Evolutionary conservation across 2,329 filamentous ascomycete genomes (phyloP).

Genomic region (Cercospora brassicicola): DNA sequence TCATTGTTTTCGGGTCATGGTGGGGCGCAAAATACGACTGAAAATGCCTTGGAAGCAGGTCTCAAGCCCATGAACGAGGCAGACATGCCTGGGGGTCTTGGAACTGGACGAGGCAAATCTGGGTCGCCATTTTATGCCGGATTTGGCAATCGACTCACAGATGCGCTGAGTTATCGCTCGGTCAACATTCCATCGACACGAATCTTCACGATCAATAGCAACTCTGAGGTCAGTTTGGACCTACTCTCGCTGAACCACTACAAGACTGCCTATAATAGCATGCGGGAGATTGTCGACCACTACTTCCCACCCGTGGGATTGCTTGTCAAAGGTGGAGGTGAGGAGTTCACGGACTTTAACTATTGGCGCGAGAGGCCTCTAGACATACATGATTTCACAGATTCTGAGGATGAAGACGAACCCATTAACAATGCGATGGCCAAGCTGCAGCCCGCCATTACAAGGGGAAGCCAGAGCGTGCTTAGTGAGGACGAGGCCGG

Average conservation of each 20-base stretch:
- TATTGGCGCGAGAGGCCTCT: slow-evolving; percentile 89
- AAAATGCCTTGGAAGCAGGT: slow-evolving; percentile 32
- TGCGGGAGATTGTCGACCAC: slow-evolving; percentile 95
- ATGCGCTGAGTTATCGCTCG: slow-evolving; percentile 91
- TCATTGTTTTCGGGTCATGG: slow-evolving; percentile 65
- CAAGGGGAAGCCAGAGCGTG: slow-evolving; percentile 25
- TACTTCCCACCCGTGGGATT: slow-evolving; percentile 93
- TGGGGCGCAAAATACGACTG: slow-evolving; percentile 36
- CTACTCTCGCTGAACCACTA: slow-evolving; percentile 88
- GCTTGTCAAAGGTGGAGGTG: slow-evolving; percentile 82
- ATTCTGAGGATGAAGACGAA: slow-evolving; percentile 66
- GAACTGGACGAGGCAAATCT: slow-evolving; percentile 31
- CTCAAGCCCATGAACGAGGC: slow-evolving; percentile 24
- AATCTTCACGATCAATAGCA: slow-evolving; percentile 98
- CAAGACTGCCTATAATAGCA: slow-evolving; percentile 94
- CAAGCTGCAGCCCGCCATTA: slow-evolving; percentile 17
- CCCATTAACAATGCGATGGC: slow-evolving; percentile 21
- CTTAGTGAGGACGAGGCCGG: slow-evolving; percentile 39
- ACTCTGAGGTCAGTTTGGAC: slow-evolving; percentile 91
- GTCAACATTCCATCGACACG: slow-evolving; percentile 92
- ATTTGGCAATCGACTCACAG: slow-evolving; percentile 93
- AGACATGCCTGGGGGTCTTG: slow-evolving; percentile 18
- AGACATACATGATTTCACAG: slow-evolving; percentile 84
- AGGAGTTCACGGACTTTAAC: slow-evolving; percentile 94
- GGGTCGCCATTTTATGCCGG: slow-evolving; percentile 85